Base-by-base conservation (phyloP, 164 flowering plant species). In the Annona squamosa region DNA sequence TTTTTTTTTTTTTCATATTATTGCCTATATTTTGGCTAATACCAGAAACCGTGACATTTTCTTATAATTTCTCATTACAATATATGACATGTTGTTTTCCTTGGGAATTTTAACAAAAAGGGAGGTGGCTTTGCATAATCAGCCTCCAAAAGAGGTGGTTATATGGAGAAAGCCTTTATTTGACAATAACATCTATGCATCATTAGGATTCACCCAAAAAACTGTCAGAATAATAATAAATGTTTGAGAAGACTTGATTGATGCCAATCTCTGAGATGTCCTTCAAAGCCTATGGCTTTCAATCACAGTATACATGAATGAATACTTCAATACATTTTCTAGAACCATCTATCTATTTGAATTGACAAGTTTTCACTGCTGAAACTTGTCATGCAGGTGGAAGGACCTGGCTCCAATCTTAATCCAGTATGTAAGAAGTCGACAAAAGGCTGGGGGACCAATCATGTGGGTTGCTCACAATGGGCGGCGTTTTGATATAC, bases 401-500 rank as follows among this genome's bases (percentile, higher is more conserved):
- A 76, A 75, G 77, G 97, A 95, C 7, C 75, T 95, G 77, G 81
- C 89, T 80, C 99, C 98, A 16, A 86, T 91, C 69, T 77, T 95
- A 68, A 62, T 78, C 71, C 81, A 82, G 69, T 95, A 80, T 76
- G 83, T 95, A 16, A 68, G 45, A 76, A 92, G 94, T 83, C 93
- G 98, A 56, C 89, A 88, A 79, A 85, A 83, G 73, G 87, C 93
- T 47, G 91, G 88, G 16, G 90, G 92, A 18, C 77, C 78, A 71
- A 85, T 91, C 52, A 59, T 92, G 43, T 81, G 71, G 77, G 86
- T 90, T 17, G 92, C 92, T 66, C 99, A 95, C 75, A 95, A 95
- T 82, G 94, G 84, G 61, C 88, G 89, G 3, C 19, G 71, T 70
- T 95, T 95, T 75, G 99, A 95, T 81, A 88, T 91, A 9, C 98